Base-by-base conservation (phyloP, 306 rosid genomes). In the Trifolium repens region DNA sequence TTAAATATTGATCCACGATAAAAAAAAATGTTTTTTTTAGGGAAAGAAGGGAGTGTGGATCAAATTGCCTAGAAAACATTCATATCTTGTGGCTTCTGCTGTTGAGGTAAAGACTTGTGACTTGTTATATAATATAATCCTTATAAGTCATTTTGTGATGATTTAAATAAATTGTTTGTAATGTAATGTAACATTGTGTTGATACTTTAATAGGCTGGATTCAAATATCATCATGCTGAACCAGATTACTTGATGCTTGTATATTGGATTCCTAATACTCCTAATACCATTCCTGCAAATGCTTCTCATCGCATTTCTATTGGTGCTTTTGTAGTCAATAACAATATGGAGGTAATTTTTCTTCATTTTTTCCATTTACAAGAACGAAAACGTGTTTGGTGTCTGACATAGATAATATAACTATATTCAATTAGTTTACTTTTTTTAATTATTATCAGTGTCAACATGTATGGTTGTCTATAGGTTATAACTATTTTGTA, bases 41-140 rank as follows among this genome's bases (percentile, higher is more conserved):
- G 97, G 86, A 50, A 94, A 94, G 86, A 94, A 73, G 74, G 97
- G 97, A 0, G 84, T 91, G 30, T 94, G 98, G 98, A 87, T 94
- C 75, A 94, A 91, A 62, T 65, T 94, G 83, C 85, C 89, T 1
- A 87, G 84, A 62, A 43, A 73, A 77, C 81, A 62, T 32, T 79
- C 88, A 78, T 85, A 84, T 86, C 98, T 94, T 42, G 84, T 87
- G 34, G 87, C 83, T 30, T 39, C 77, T 44, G 91, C 85, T 1
- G 91, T 92, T 16, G 85, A 92, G 92, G 97, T 92, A 72, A 30
- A 69, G 1, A 42, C 1, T 9, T 39, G 8, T 37, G 5, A 35
- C 39, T 35, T 35, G n/a, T n/a, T n/a, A n/a, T 39, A 39, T 39
- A 7, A 3, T 47, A 47, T 40, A 66, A 61, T 74, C 43, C 7